Base-by-base conservation (phyloP, 2,329 filamentous ascomycete species). In the Exserohilum rostratum region DNA sequence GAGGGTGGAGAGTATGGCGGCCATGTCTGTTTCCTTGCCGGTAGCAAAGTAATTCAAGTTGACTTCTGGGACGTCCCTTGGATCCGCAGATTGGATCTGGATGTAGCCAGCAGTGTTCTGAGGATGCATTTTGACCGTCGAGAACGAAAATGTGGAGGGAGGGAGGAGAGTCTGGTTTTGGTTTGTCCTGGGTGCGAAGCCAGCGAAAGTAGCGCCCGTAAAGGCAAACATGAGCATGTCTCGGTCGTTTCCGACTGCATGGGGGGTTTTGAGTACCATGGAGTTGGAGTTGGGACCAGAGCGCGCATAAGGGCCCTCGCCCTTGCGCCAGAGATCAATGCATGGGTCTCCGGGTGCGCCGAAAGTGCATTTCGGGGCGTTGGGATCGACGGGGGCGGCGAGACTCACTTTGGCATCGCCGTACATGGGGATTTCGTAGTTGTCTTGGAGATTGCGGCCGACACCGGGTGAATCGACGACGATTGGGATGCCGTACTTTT, bases 61-160 rank as follows among this genome's bases (percentile, higher is more conserved):
- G 60, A 90, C 86, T 5, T 82, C 69, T 0, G 88, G 88, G 1
- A 77, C 76, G 46, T 89, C 86, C 0, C 81, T 80, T 0, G 87
- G 87, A 66, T 90, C 82, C 0, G 80, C 72, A 0, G 83, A 85
- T 10, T 77, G 76, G 7, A 90, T 80, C 9, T 73, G 79, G 4
- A 91, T 85, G 1, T 79, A 81, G 5, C 88, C 88, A 2, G 67
- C 77, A 67, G 71, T 68, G 66, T 90, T 89, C 42, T 83, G 82
- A 0, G 86, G 80, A 63, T 87, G 85, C 0, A 82, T 81, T 69
- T 87, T 86, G 40, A 90, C 77, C 0, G 81, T 78, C n/a, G 70
- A 71, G 79, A 79, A 82, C 2, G 77, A 74, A 34, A 64, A 65
- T 5, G 57, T 64, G 3, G 40, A 57, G 1, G 56, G 55, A 27